phyloP scores from a whole-genome alignment of 805 yeast species.

The Kazachstania bromeliacearum region DNA sequence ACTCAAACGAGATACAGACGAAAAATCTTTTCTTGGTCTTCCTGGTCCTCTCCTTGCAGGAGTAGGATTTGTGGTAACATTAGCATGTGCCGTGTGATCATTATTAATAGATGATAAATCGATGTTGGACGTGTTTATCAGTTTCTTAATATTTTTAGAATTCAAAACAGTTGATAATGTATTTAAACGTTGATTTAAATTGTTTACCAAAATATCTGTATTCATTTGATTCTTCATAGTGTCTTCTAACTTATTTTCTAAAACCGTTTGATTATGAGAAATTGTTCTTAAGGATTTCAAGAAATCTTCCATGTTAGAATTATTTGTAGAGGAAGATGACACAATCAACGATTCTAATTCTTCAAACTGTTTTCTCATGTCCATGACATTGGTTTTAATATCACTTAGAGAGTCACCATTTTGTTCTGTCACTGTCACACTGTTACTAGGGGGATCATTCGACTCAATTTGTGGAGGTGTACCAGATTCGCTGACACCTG shows the following conservation, averaged over 20 bases:
- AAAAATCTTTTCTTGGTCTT: slow-evolving; percentile 25
- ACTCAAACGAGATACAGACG: not conserved
- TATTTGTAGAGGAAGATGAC: slow-evolving; percentile 12
- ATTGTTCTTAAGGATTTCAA: slow-evolving; percentile 22
- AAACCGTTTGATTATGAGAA: slow-evolving; percentile 27
- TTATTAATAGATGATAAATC: not conserved
- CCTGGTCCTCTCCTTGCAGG: slow-evolving; percentile 28
- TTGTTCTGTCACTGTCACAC: no score
- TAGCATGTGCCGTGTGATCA: not conserved
- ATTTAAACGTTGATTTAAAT: slow-evolving; percentile 17
- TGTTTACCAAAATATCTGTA: slow-evolving; percentile 28
- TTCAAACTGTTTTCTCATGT: slow-evolving; percentile 9
- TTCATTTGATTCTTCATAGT: slow-evolving; percentile 29
- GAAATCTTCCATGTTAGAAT: slow-evolving; percentile 17
- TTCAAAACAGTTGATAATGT: slow-evolving; percentile 4
- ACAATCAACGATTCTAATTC: slow-evolving; percentile 13
- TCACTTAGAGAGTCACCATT: no score
- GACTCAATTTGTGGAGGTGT: not conserved
- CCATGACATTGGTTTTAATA: slow-evolving; percentile 8
- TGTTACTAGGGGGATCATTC: no score
- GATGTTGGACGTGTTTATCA: not conserved
- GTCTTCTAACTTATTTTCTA: slow-evolving; percentile 30
- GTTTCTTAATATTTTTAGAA: slow-evolving; percentile 4
- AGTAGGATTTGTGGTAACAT: not conserved
- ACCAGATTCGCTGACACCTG: not conserved